These are phyloP conservation scores for Eucalyptus cloeziana DNA, from an alignment of 345 rosid species.

Conservation along the genomic window DNA sequence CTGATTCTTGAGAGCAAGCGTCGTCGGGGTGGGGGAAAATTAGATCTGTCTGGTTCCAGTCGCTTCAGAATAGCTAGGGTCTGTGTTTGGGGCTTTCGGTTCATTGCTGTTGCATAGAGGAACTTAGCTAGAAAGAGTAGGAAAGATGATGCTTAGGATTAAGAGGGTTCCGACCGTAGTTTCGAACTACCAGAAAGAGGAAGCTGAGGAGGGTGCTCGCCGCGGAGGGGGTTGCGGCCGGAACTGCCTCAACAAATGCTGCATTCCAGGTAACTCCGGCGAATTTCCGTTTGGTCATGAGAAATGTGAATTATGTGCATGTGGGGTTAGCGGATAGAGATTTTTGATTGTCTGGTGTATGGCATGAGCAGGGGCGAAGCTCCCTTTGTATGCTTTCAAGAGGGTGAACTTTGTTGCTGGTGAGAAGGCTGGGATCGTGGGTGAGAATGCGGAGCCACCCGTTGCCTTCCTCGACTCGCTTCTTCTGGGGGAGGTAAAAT, in stretches of 20 bases:
- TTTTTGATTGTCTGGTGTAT: neutral
- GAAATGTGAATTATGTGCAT: neutral
- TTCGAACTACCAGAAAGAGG: conserved; percentile 78
- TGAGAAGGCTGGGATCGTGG: conserved; percentile 5
- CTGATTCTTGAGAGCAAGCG: neutral
- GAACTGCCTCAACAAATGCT: conserved; percentile 64
- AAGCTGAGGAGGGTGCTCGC: conserved; percentile 37
- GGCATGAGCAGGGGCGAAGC: conserved; percentile 39
- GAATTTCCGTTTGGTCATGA: neutral
- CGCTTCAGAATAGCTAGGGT: neutral
- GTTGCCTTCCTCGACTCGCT: conserved; percentile 67
- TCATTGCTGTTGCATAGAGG: neutral
- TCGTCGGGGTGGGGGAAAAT: neutral
- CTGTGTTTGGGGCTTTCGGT: neutral
- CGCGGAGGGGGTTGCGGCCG: conserved; percentile 68
- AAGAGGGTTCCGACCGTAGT: conserved; percentile 86
- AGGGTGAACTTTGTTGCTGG: conserved; percentile 10
- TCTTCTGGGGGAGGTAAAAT: conserved; percentile 69
- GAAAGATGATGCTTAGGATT: conserved; percentile 58
- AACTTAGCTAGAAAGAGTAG: neutral
- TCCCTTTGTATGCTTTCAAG: conserved; percentile 72
- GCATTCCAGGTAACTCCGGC: conserved; percentile 43
- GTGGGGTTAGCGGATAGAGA: neutral
- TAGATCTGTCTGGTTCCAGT: neutral
- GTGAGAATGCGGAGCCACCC: conserved; percentile 24